Evolutionary conservation across 306 rosid genomes (phyloP), one percentile per base, ranked within the genome.

Genomic region (Quercus wislizeni): DNA sequence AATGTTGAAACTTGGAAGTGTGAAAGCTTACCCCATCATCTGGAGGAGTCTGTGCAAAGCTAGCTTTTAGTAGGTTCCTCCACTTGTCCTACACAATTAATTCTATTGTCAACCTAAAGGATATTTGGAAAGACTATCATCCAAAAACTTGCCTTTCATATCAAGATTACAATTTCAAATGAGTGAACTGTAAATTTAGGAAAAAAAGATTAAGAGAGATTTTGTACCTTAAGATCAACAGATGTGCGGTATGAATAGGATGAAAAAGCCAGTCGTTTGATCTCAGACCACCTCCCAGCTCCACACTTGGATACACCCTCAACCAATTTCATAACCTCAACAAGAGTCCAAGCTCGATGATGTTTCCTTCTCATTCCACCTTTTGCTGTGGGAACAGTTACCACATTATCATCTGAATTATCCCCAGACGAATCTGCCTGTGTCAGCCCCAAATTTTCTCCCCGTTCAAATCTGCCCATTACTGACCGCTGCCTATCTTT

Each of bases 251-350:
- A 87, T 17, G 98, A 86, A 79, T 86, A 86, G 2, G 99, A 90
- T 65, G 98, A 85, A 83, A 93, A 95, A 59, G 98, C 85, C 55
- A 90, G 97, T 11, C 91, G 91, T 85, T 93, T 95, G 74, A 95
- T 95, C 90, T 95, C 99, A 69, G 99, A 95, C 99, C 99, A 95
- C 81, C 94, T 85, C 77, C 99, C 99, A 71, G 99, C 90, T 20
- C 99, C 99, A 77, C 94, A 93, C 80, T 83, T 87, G 1, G 98
- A 88, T 41, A 95, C 99, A 28, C 99, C 99, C 41, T 95, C 99
- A 1, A 95, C 93, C 77, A 95, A 85, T 82, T 96, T 91, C 80
- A 81, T 85, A 19, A 96, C 98, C 84, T 96, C 99, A 54, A 74
- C 93, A 77, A 90, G 94, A 84, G 98, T 90, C 98, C 99, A 96